Conservation (phyloP, 495 filamentous ascomycete genomes). For the Trichodelitschia bisporula region DNA sequence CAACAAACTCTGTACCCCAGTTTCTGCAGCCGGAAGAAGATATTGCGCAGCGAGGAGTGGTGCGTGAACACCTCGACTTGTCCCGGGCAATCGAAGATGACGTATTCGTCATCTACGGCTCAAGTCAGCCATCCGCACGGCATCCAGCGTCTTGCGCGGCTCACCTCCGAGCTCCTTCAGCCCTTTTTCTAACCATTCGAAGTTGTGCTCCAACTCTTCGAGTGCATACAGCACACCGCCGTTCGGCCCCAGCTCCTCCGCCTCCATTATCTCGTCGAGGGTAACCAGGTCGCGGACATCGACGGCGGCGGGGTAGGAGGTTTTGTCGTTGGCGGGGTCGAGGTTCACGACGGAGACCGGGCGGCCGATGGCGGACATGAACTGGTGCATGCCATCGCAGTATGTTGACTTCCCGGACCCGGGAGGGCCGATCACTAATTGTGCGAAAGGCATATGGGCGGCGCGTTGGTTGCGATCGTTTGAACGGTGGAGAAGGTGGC, state of each 20-base stretch:
- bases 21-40: slow-evolving; percentile 77
- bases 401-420: slow-evolving; percentile 93
- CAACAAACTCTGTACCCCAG: slow-evolving; percentile 42
- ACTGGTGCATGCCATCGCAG: slow-evolving; percentile 97
- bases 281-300: slow-evolving; percentile 77
- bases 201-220: slow-evolving; percentile 80
- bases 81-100: slow-evolving; percentile 88
- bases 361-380: slow-evolving; percentile 78
- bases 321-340: slow-evolving; percentile 84
- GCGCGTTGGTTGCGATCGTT: neutral
- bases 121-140: slow-evolving; percentile 2
- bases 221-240: slow-evolving; percentile 80
- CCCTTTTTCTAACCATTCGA: slow-evolving; percentile 68
- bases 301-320: slow-evolving; percentile 57
- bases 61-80: slow-evolving; percentile 95
- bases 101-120: slow-evolving; percentile 45
- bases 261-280: slow-evolving; percentile 85
- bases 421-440: slow-evolving; percentile 78
- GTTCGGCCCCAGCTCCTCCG: slow-evolving; percentile 76
- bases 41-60: slow-evolving; percentile 68
- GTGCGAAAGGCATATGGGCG: slow-evolving; percentile 31
- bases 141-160: neutral
- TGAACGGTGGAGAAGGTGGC: no score
- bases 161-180: slow-evolving; percentile 7
- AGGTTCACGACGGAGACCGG: slow-evolving; percentile 91